Evolutionary conservation across 2,329 filamentous ascomycete species (phyloP).

Genomic region (Trichophyton schoenleinii): DNA sequence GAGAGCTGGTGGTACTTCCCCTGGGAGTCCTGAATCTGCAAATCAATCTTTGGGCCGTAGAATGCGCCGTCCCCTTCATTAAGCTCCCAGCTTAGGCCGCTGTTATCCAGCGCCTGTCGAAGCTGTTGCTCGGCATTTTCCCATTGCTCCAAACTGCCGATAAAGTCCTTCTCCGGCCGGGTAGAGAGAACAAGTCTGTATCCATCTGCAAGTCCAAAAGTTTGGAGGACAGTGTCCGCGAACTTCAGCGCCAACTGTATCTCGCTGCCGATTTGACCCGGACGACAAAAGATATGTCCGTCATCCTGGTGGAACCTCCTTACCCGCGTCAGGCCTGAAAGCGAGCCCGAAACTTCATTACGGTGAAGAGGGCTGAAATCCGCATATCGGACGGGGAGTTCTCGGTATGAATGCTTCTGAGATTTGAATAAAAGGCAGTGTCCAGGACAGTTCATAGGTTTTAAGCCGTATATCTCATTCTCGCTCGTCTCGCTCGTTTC

Average conservation of each 20-base stretch:
- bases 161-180: slow-evolving; percentile 61
- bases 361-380: slow-evolving; percentile 81
- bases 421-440: slow-evolving; percentile 75
- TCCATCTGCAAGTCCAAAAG: slow-evolving; percentile 52
- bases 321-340: slow-evolving; percentile 72
- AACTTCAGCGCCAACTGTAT: slow-evolving; percentile 64
- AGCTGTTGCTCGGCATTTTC: slow-evolving; percentile 55
- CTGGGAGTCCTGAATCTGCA: slow-evolving; percentile 64
- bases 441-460: slow-evolving; percentile 88
- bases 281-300: slow-evolving; percentile 78
- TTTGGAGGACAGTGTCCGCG: slow-evolving; percentile 57
- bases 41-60: slow-evolving; percentile 85
- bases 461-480: slow-evolving; percentile 66
- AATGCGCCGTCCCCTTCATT: slow-evolving; percentile 79
- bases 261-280: slow-evolving; percentile 60
- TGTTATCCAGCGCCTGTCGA: slow-evolving; percentile 48
- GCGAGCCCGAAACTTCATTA: slow-evolving; percentile 69
- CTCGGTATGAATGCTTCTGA: slow-evolving; percentile 60
- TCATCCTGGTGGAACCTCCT: slow-evolving; percentile 84
- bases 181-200: slow-evolving; percentile 71
- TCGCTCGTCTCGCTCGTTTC: slow-evolving; percentile 39
- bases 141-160: slow-evolving; percentile 61
- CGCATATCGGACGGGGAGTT: slow-evolving; percentile 70
- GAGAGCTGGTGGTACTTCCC: slow-evolving; percentile 83
- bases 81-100: slow-evolving; percentile 56